Conservation (phyloP, 805 yeast genomes). For the Zygotorulaspora sp. region DNA sequence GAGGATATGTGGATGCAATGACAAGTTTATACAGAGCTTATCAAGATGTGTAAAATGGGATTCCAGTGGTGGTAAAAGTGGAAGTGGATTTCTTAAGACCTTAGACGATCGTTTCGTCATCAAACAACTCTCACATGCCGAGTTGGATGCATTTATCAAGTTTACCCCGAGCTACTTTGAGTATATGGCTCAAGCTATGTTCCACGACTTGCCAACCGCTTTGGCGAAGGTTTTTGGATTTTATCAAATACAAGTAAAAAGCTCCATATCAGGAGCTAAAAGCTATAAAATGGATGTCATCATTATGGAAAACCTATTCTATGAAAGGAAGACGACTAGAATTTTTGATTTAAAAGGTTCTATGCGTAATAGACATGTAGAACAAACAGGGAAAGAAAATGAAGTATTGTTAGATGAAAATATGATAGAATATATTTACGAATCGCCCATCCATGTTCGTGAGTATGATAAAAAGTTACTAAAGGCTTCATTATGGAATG, state of each 20-base stretch:
- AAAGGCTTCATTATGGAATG: slow-evolving; percentile 90
- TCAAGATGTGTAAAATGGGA: slow-evolving; percentile 95
- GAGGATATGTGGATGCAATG: slow-evolving; percentile 71
- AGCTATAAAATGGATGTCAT: slow-evolving; percentile 82
- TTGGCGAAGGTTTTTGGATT: slow-evolving; percentile 93
- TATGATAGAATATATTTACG: slow-evolving; percentile 97
- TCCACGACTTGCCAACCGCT: slow-evolving; percentile 92
- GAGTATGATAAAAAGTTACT: slow-evolving; percentile 85
- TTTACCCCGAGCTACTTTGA: slow-evolving; percentile 97
- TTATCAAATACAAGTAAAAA: slow-evolving; percentile 86
- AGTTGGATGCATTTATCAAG: slow-evolving; percentile 86
- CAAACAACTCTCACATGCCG: slow-evolving; percentile 82
- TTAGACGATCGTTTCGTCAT: slow-evolving; percentile 84
- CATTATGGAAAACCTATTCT: slow-evolving; percentile 93
- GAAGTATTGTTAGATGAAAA: slow-evolving; percentile 94
- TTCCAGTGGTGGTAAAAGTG: slow-evolving; percentile 93
- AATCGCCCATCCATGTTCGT: slow-evolving; percentile 88
- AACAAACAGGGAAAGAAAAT: slow-evolving; percentile 91
- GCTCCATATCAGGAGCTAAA: slow-evolving; percentile 62
- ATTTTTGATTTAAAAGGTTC: slow-evolving; percentile 97
- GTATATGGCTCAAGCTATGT: slow-evolving; percentile 90
- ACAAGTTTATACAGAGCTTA: slow-evolving; percentile 77
- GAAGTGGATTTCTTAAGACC: slow-evolving; percentile 89
- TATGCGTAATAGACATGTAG: slow-evolving; percentile 94
- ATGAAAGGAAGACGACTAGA: slow-evolving; percentile 71